A percentile compares a stretch with the other conserved stretches of the same genome.
phyloP scores from a whole-genome alignment of 2,329 filamentous ascomycete species.

The Paraphoma chrysanthemicola region DNA sequence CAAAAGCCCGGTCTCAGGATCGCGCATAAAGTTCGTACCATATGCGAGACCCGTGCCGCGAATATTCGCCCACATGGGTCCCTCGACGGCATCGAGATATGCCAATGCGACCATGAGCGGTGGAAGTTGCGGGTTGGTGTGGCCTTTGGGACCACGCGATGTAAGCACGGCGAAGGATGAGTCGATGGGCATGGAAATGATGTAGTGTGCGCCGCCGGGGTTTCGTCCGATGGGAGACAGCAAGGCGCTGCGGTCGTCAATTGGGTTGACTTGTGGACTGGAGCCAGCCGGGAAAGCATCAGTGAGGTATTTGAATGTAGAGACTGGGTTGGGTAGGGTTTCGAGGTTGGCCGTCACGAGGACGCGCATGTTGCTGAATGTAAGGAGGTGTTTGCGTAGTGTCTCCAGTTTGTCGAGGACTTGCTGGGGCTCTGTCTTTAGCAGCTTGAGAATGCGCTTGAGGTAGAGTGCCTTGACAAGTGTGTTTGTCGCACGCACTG shows the following conservation, averaged over 20 bases:
- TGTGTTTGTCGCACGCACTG: conserved; percentile 78
- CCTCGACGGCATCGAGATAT: conserved; percentile 92
- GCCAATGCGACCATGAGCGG: conserved; percentile 86
- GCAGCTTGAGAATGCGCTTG: conserved; percentile 80
- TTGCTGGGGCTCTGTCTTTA: conserved; percentile 76
- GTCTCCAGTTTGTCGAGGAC: conserved; percentile 81
- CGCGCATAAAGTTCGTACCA: conserved; percentile 79
- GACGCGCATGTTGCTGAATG: conserved; percentile 83
- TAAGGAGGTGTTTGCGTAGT: conserved; percentile 77
- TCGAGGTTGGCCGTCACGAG: conserved; percentile 82
- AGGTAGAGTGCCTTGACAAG: conserved; percentile 89
- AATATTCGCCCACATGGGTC: conserved; percentile 91
- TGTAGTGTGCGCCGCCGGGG: conserved; percentile 76
- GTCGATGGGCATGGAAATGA: conserved; percentile 92
- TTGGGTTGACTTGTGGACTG: conserved; percentile 67
- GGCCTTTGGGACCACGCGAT: conserved; percentile 75
- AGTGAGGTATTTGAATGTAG: conserved; percentile 73
- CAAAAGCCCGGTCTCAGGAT: conserved; percentile 79
- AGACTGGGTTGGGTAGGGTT: conserved; percentile 76
- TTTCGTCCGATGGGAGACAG: conserved; percentile 77
- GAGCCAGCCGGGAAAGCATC: conserved; percentile 58
- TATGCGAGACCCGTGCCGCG: conserved; percentile 94
- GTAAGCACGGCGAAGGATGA: conserved; percentile 86
- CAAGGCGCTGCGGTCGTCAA: conserved; percentile 73
- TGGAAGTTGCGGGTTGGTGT: conserved; percentile 78